A percentile compares a stretch with the other conserved stretches of the same genome.
These are phyloP conservation scores for Pisolithus orientalis DNA, from an alignment of 768 basidiomycete genomes.

Conservation along the genomic window DNA sequence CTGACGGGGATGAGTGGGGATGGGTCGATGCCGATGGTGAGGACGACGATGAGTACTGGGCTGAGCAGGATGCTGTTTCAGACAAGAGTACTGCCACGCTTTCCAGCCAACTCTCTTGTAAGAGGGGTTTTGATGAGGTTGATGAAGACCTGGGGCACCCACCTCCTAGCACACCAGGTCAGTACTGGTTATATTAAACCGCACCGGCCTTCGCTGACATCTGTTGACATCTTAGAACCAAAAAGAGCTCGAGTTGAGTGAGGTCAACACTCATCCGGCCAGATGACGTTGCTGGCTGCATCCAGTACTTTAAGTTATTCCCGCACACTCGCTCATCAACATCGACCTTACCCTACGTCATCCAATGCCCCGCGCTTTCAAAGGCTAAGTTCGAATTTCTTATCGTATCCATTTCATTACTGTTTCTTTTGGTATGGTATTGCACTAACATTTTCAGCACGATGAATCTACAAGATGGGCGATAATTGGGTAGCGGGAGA, in stretches of 20 bases:
- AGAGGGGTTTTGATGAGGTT: slow-evolving; percentile 42
- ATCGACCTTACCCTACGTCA: neutral
- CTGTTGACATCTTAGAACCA: slow-evolving; percentile 24
- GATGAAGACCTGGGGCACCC: slow-evolving; percentile 33
- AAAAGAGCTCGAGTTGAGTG: slow-evolving; percentile 41
- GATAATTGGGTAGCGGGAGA: neutral
- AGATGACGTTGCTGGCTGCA: neutral
- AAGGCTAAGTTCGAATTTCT: slow-evolving; percentile 24
- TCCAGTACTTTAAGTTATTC: slow-evolving; percentile 23
- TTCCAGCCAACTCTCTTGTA: slow-evolving; percentile 49
- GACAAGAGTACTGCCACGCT: slow-evolving; percentile 50
- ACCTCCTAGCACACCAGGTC: slow-evolving; percentile 42
- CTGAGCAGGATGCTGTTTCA: slow-evolving; percentile 41
- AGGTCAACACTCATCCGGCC: slow-evolving; percentile 7
- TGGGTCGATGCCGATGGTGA: slow-evolving; percentile 47
- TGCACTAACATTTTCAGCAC: slow-evolving; percentile 27
- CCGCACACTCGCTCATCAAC: slow-evolving; percentile 4
- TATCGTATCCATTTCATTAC: neutral
- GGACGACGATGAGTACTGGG: slow-evolving; percentile 36
- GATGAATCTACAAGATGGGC: neutral
- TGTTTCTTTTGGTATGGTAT: slow-evolving; percentile 8
- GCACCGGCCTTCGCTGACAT: neutral
- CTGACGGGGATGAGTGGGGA: slow-evolving; percentile 19
- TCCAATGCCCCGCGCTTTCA: slow-evolving; percentile 7
- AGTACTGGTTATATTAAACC: slow-evolving; percentile 1